A percentile compares a stretch with the other conserved stretches of the same genome.
These are phyloP conservation scores for Neurospora africana DNA, from an alignment of 495 filamentous ascomycete species.

Conservation along the genomic window DNA sequence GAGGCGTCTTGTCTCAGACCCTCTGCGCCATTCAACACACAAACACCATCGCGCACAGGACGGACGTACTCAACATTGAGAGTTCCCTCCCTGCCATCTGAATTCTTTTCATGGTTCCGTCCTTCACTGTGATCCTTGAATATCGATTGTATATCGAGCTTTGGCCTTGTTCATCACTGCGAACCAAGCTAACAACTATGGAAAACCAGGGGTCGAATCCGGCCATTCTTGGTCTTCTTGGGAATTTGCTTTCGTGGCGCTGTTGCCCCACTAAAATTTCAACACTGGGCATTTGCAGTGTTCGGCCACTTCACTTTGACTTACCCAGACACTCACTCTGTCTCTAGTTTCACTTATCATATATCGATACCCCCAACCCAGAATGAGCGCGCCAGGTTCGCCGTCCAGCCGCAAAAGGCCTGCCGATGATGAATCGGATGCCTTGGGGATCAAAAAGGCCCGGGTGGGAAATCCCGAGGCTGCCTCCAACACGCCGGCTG, in stretches of 20 bases:
- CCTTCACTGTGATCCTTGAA: neutral
- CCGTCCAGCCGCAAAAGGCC: neutral
- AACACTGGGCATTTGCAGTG: neutral
- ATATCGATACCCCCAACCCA: neutral
- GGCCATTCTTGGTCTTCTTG: neutral
- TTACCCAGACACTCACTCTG: neutral
- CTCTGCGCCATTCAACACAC: neutral
- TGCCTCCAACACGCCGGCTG: constrained; percentile 2
- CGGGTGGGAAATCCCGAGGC: neutral
- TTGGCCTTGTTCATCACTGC: neutral
- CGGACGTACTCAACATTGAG: neutral
- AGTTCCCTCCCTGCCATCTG: neutral
- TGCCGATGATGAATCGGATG: neutral
- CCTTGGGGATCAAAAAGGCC: neutral
- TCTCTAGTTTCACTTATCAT: neutral
- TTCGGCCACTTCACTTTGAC: neutral
- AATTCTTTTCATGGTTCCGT: neutral
- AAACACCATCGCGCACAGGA: neutral
- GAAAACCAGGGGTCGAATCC: neutral
- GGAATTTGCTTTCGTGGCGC: neutral
- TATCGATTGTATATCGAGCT: neutral
- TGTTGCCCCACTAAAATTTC: neutral
- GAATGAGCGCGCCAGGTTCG: neutral
- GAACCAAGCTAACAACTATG: neutral
- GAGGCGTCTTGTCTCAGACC: neutral